Evolutionary conservation across 352 stramenopile species (phyloP), one percentile per base, ranked within the genome.

Genomic region (Aphanomyces astaci): DNA sequence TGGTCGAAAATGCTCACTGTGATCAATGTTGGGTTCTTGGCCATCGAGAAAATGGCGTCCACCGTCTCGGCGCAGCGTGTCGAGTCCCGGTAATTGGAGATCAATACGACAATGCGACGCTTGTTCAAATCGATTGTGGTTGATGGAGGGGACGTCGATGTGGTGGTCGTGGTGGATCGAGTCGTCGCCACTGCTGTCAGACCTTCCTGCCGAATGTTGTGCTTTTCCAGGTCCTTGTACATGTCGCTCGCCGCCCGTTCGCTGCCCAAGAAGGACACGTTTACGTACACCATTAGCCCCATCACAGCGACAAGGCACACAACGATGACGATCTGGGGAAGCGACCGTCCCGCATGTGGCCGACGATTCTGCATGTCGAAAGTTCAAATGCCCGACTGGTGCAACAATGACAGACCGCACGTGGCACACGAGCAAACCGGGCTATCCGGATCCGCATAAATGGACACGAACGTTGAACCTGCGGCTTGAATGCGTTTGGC

Each of bases 121-220:
- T 55, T 87, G 75, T 13, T 87, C 80, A 59, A 59, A 13, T 32
- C 51, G 22, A 22, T 39, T 11, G 51, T 32, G 0, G 51, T 59
- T 7, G 27, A 32, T 15, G 36, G 49, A 15, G 49, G 49, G 9
- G 25, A 19, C 27, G 48, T 55, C 25, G 43, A 10, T 24, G 48
- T 30, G 0, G 48, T 55, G n/a, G 48, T 59, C n/a, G 51, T 39
- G 62, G n/a, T 40, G 10, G 25, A 17, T 15, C 13, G 15, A 3
- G 46, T 39, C 40, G 11, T n/a, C 4, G 51, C 59, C 25, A 11
- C 62, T 9, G 15, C 33, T 22, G 15, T 10, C 24, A 25, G 13
- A 28, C 28, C 28, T 19, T 25, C 30, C 9, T 31, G 32, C 28
- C 19, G 32, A n/a, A 30, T 19, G n/a, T 43, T 32, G 13, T 45